Base-by-base conservation (phyloP, 495 filamentous ascomycete genomes). In the Hypoxylon lienhwacheense region DNA sequence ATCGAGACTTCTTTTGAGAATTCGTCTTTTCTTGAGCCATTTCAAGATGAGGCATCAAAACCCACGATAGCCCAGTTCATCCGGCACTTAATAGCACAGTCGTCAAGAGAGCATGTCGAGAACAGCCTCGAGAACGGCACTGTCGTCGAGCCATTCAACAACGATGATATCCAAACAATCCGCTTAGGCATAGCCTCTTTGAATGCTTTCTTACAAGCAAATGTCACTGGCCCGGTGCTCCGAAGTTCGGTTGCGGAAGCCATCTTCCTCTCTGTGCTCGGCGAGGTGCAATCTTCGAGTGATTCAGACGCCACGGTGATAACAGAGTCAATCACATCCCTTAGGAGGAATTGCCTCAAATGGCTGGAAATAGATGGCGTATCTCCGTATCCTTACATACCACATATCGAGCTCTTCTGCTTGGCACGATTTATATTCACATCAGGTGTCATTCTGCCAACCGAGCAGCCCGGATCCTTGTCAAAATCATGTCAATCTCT, bases 151-250 rank as follows among this genome's bases (percentile, higher is more conserved):
- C 28, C 32, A n/a, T 29, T n/a, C n/a, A n/a, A n/a, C n/a, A n/a
- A 37, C 42, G 10, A 36, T 40, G 7, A 39, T 16, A 24, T 20
- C 19, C 7, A 47, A n/a, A 15, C 40, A 4, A 21, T 62, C 17
- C 52, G 57, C 3, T 25, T 93, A 34, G 90, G 82, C 14, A 71
- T 86, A 11, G 85, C 86, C 1, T 85, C 90, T 0, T 75, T 97
- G 15, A 79, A 88, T 62, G 81, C 83, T n/a, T 97, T 97, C 67
- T 68, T 97, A 15, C 93, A 97, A 59, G 84, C 85, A 0, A 97
- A 90, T 67, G 87, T 97, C 42, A 97, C 93, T 10, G 93, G 93
- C 0, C 95, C 91, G 0, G 72, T 90, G n/a, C 69, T 92, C 14
- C 82, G 84, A 5, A 53, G 62, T 15, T 40, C 67, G 6, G 36